Percentiles rank a stretch among this genome's conserved stretches.
These are phyloP conservation scores for Peziza echinospora DNA, from an alignment of 495 filamentous ascomycete species.

Conservation along the genomic window DNA sequence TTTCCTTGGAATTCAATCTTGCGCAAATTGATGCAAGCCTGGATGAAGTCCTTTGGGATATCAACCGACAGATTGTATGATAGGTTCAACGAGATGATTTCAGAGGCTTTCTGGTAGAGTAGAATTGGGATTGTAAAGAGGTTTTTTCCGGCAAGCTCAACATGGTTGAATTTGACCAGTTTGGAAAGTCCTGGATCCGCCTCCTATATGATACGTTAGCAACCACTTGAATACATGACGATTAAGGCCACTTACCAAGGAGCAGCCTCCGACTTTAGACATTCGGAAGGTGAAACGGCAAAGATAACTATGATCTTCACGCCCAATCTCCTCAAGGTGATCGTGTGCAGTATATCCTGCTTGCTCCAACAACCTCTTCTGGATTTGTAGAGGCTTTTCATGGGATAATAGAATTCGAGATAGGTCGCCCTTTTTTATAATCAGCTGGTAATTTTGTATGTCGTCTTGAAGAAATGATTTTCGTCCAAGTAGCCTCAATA, in stretches of 20 bases:
- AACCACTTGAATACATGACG: neutral
- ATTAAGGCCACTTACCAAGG: constrained; percentile 10
- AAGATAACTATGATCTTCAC: constrained; percentile 92
- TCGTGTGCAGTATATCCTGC: constrained; percentile 79
- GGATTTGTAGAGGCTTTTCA: constrained; percentile 75
- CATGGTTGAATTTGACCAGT: constrained; percentile 72
- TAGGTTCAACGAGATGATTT: constrained; percentile 87
- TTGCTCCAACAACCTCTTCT: constrained; percentile 80
- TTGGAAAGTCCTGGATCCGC: constrained; percentile 60
- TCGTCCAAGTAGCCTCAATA: constrained; percentile 61
- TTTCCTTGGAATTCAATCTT: constrained; percentile 91
- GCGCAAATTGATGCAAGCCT: constrained; percentile 69
- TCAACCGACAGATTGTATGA: constrained; percentile 81
- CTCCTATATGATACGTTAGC: constrained; percentile 25
- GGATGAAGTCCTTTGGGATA: constrained; percentile 90
- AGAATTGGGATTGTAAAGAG: constrained; percentile 86
- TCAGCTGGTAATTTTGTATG: constrained; percentile 79
- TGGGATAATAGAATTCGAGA: constrained; percentile 51
- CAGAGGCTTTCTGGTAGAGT: constrained; percentile 71
- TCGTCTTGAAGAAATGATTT: constrained; percentile 83
- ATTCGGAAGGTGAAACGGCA: constrained; percentile 89
- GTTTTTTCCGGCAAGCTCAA: constrained; percentile 79
- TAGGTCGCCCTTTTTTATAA: constrained; percentile 83
- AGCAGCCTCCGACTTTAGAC: constrained; percentile 61
- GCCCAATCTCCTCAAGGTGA: constrained; percentile 78